A percentile compares a stretch with the other conserved stretches of the same genome.
Evolutionary conservation across 2,329 filamentous ascomycete species (phyloP).

Genomic region (Calcarisporium arbuscula): DNA sequence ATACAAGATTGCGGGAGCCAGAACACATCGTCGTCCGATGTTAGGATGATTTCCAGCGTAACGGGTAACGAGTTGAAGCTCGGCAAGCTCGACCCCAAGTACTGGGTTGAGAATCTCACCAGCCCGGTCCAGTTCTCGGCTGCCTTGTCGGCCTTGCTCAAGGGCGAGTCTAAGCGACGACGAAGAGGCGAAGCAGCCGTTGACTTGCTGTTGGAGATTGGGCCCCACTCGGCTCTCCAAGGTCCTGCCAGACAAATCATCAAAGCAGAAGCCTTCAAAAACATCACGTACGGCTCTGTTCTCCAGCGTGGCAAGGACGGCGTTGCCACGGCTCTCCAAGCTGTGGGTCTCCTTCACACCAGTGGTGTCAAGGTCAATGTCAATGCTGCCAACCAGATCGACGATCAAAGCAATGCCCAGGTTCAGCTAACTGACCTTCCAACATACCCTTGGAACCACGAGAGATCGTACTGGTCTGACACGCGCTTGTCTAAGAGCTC

Average conservation of each 20-base stretch:
- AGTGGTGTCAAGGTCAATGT: neutral
- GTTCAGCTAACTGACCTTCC: neutral
- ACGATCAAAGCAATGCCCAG: neutral
- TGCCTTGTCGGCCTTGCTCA: neutral
- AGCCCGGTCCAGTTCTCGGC: neutral
- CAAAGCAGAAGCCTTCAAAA: neutral
- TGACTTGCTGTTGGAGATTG: neutral
- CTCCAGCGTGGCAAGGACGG: neutral
- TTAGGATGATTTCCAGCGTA: neutral
- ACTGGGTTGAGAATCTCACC: conserved; percentile 1
- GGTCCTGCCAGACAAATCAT: conserved; percentile 1
- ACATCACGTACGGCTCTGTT: neutral
- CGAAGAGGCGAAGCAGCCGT: neutral
- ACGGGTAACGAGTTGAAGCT: neutral
- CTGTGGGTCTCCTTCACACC: neutral
- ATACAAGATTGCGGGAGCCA: neutral
- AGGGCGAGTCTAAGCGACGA: neutral
- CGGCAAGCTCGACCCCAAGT: neutral
- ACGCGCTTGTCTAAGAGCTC: neutral
- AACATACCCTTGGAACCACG: conserved; percentile 1
- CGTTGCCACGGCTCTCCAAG: neutral
- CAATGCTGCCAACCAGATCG: neutral
- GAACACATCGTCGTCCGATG: neutral
- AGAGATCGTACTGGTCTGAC: neutral
- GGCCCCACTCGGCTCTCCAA: neutral